Evolutionary conservation across 192 early-diverging fungal species (phyloP), one percentile per base, ranked within the genome.

Genomic region (Umbelopsis vinacea): DNA sequence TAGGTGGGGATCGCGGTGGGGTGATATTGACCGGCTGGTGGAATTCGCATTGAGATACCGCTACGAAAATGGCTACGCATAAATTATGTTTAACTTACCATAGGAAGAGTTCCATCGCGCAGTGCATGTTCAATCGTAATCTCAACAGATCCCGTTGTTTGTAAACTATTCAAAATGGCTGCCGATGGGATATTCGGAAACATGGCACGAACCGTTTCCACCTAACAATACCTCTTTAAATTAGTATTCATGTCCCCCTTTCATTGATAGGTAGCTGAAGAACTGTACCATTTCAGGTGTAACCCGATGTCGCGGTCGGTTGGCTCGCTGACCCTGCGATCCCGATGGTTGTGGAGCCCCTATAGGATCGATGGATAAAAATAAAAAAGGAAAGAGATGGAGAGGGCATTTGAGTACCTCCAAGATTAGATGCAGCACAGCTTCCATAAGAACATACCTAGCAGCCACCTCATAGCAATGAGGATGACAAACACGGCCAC

Each of bases 131-230:
- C 92, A 66, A 89, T 90, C 21, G 92, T 94, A 57, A 88, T 83
- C 53, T 92, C 90, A 22, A 93, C 91, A 12, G 91, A 92, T n/a
- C 94, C 92, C 15, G 92, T 94, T 37, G 90, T 89, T 68, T 90
- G 86, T 22, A 95, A 82, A 74, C 93, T 93, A 12, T 85, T 86
- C 21, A 88, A 82, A 57, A 95, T 92, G 35, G 92, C 89, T 22
- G 90, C 84, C 22, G 87, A 85, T 6, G 91, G 89, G 46, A 94
- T 90, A 70, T 92, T 82, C 8, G 94, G 94, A 60, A 95, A 95
- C 94, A 95, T 94, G 10, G 87, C 75, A 68, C 85, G 87, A 8
- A 95, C 91, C 12, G 86, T 88, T 68, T 90, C 89, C 19, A 93
- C 84, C 81, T 90, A 76, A 2, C 67, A 3, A 63, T 19, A 15